Percentiles rank a stretch among this genome's conserved stretches.
These are phyloP conservation scores for Cyberlindnera xishuangbannaensis DNA, from an alignment of 805 yeast genomes.

Conservation along the genomic window DNA sequence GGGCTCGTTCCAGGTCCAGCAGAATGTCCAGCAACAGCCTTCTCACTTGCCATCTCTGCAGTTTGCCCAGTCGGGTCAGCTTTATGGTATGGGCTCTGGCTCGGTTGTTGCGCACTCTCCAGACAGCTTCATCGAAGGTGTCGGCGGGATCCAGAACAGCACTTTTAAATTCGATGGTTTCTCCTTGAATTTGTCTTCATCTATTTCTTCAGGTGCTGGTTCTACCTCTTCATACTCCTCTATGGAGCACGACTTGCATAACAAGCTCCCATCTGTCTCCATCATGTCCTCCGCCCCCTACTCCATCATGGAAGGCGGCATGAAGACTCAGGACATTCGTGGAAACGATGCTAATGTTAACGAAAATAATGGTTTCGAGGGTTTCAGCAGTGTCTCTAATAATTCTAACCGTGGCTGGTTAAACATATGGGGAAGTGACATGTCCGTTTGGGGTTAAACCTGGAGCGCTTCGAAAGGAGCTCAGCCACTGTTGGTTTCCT, in stretches of 20 bases:
- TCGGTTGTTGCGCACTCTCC: conserved; percentile 17
- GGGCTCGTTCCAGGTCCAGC: conserved; percentile 2
- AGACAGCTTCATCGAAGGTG: conserved; percentile 18
- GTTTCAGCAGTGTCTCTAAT: conserved; percentile 5
- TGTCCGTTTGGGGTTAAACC: conserved; percentile 26
- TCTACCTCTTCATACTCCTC: conserved; percentile 15
- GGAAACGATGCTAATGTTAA: no score
- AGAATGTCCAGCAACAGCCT: not conserved
- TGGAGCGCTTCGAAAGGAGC: no score
- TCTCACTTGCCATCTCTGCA: not conserved
- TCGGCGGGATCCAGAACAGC: conserved; percentile 5
- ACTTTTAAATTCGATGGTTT: conserved; percentile 8
- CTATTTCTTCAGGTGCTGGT: conserved; percentile 21
- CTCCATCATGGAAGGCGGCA: not conserved
- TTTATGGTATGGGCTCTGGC: not conserved
- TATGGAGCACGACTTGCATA: conserved; percentile 6
- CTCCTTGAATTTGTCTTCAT: conserved; percentile 18
- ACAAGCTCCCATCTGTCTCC: conserved; percentile 1
- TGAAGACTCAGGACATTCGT: not conserved
- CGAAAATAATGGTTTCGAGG: conserved; percentile 6
- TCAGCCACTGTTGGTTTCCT: no score
- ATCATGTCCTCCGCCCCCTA: not conserved
- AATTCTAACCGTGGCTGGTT: conserved; percentile 21
- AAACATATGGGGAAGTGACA: conserved; percentile 27
- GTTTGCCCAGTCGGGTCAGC: not conserved